Percentiles rank a stretch among this genome's conserved stretches.
phyloP scores from a whole-genome alignment of 2,329 filamentous ascomycete species.

The Alternaria dauci region DNA sequence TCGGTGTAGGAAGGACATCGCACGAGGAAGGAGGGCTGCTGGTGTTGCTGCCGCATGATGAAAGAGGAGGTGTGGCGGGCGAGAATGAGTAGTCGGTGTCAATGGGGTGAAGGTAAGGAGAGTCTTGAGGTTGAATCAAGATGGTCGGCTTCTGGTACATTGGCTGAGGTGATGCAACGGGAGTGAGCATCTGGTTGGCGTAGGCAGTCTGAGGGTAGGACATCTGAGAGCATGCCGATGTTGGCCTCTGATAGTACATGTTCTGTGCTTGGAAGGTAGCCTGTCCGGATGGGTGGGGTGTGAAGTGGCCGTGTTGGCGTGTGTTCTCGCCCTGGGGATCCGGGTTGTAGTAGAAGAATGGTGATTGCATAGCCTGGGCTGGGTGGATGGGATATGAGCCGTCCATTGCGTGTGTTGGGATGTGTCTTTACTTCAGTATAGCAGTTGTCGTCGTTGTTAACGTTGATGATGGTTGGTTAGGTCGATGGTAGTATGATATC shows the following conservation, averaged over 20 bases:
- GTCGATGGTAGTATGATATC: conserved; percentile 15
- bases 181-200: conserved; percentile 73
- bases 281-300: conserved; percentile 60
- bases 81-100: conserved; percentile 80
- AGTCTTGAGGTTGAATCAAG: conserved; percentile 67
- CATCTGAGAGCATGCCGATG: conserved; percentile 68
- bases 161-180: conserved; percentile 77
- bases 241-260: conserved; percentile 63
- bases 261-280: conserved; percentile 54
- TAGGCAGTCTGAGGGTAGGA: conserved; percentile 60
- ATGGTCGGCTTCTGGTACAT: conserved; percentile 80
- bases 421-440: conserved; percentile 6
- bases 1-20: conserved; percentile 81
- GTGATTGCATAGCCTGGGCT: conserved; percentile 69
- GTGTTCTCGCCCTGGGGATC: conserved; percentile 72
- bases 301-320: conserved; percentile 79
- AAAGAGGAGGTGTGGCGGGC: conserved; percentile 87
- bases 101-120: conserved; percentile 65
- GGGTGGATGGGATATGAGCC: conserved; percentile 63
- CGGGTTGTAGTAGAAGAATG: conserved; percentile 88
- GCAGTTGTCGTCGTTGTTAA: conserved; percentile 31
- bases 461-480: conserved; percentile 12
- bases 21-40: conserved; percentile 81
- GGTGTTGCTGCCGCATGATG: conserved; percentile 81
- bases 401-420: conserved; percentile 65